Evolutionary conservation across 2,329 filamentous ascomycete genomes (phyloP).

Genomic region (Pseudogymnoascus sp.): DNA sequence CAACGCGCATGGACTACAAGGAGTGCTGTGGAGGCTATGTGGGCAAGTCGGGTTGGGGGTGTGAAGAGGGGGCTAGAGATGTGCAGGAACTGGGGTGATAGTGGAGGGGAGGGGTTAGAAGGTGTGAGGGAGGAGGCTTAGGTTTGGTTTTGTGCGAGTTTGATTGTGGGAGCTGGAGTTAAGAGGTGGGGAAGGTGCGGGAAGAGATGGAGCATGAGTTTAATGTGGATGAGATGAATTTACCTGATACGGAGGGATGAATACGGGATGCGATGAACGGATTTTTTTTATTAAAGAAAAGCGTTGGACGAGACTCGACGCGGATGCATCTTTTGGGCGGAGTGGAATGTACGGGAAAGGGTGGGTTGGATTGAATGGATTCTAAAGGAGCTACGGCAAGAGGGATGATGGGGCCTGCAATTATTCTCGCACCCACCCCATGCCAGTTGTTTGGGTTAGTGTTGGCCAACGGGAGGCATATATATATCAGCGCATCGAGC

Average conservation of each 20-base stretch:
- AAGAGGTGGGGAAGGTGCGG: neutral
- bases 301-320: neutral
- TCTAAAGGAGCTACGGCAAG: neutral
- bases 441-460: neutral
- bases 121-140: slow-evolving; percentile 11
- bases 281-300: neutral
- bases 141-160: neutral
- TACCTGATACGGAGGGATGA: neutral
- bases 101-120: slow-evolving; percentile 52
- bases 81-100: slow-evolving; percentile 88
- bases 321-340: neutral
- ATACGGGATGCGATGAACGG: slow-evolving; percentile 1
- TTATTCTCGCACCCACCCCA: neutral
- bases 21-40: slow-evolving; percentile 78
- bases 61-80: slow-evolving; percentile 73
- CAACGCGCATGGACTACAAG: slow-evolving; percentile 92
- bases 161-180: neutral
- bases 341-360: neutral
- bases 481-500: neutral
- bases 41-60: slow-evolving; percentile 74
- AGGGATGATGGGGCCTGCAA: neutral
- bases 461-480: neutral
- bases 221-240: slow-evolving; percentile 6
- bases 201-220: neutral
- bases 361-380: neutral